Evolutionary conservation across 2,329 filamentous ascomycete genomes (phyloP).

Genomic region (Pseudocercospora macadamiae): DNA sequence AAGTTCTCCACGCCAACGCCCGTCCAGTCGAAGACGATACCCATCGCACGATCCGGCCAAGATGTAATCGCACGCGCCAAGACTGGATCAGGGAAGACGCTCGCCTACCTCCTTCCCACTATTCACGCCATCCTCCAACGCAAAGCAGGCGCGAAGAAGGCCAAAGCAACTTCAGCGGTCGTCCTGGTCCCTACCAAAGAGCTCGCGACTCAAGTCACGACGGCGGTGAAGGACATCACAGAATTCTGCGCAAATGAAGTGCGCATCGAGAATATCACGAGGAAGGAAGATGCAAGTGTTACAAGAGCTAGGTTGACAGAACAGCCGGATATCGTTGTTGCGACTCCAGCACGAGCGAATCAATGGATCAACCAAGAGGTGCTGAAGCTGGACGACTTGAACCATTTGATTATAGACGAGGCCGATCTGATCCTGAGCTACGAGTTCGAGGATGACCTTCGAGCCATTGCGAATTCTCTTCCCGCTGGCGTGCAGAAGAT

Average conservation of each 20-base stretch:
- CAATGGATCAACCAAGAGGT: constrained; percentile 74
- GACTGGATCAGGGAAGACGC: constrained; percentile 95
- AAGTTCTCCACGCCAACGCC: constrained; percentile 85
- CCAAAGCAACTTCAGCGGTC: constrained; percentile 67
- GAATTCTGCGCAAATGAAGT: constrained; percentile 85
- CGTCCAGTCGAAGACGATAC: constrained; percentile 85
- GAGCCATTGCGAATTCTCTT: constrained; percentile 74
- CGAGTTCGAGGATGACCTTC: constrained; percentile 88
- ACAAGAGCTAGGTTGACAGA: constrained; percentile 84
- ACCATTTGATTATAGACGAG: constrained; percentile 87
- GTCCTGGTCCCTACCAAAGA: constrained; percentile 94
- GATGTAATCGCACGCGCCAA: constrained; percentile 91
- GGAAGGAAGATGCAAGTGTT: constrained; percentile 87
- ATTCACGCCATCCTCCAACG: constrained; percentile 79
- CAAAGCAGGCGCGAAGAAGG: constrained; percentile 62
- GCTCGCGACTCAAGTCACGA: constrained; percentile 87
- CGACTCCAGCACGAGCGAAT: constrained; percentile 83
- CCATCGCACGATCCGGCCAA: constrained; percentile 80
- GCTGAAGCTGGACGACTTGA: constrained; percentile 70
- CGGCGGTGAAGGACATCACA: constrained; percentile 74
- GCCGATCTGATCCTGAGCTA: constrained; percentile 92
- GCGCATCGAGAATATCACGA: constrained; percentile 80
- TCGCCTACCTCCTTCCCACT: constrained; percentile 91
- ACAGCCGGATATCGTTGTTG: constrained; percentile 84
- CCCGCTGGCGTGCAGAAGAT: constrained; percentile 87